Evolutionary conservation across 1,284 basidiomycete genomes (phyloP).

Genomic region (Phellopilus nigrolimitatus): DNA sequence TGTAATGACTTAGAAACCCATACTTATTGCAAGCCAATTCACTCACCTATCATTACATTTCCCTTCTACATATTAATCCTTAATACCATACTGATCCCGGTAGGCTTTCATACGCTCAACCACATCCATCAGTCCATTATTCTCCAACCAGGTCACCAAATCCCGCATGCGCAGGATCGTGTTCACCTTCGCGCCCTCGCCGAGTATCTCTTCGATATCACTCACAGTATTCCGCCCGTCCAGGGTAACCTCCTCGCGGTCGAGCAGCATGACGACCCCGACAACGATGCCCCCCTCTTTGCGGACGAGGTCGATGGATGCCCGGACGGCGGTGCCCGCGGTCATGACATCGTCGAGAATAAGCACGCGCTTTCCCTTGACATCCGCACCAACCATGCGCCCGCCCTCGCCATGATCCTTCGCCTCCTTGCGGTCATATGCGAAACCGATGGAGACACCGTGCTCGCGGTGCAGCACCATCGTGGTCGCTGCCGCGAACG

Average conservation of each 20-base stretch:
- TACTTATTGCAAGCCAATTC: background rate
- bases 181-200: slow-evolving; percentile 59
- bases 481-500: slow-evolving; percentile 86
- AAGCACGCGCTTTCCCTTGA: slow-evolving; percentile 78
- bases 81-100: slow-evolving; percentile 71
- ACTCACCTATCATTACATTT: background rate
- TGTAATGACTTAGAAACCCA: too few relatives aligned
- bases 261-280: slow-evolving; percentile 88
- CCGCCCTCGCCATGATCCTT: slow-evolving; percentile 99
- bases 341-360: slow-evolving; percentile 98
- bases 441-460: slow-evolving; percentile 70
- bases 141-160: slow-evolving; percentile 79
- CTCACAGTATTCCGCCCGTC: slow-evolving; percentile 67
- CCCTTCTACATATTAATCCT: background rate
- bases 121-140: slow-evolving; percentile 61
- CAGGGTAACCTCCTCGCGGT: slow-evolving; percentile 79
- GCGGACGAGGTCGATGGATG: slow-evolving; percentile 71
- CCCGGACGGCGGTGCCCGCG: slow-evolving; percentile 86
- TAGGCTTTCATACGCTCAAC: slow-evolving; percentile 79
- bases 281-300: slow-evolving; percentile 73
- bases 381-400: slow-evolving; percentile 79
- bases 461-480: slow-evolving; percentile 71
- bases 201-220: slow-evolving; percentile 78
- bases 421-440: slow-evolving; percentile 93
- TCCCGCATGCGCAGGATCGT: slow-evolving; percentile 85